Evolutionary conservation across 2,329 filamentous ascomycete species (phyloP), one percentile per base, ranked within the genome.

Genomic region (Nothophaeocryptopus gaeumannii): DNA sequence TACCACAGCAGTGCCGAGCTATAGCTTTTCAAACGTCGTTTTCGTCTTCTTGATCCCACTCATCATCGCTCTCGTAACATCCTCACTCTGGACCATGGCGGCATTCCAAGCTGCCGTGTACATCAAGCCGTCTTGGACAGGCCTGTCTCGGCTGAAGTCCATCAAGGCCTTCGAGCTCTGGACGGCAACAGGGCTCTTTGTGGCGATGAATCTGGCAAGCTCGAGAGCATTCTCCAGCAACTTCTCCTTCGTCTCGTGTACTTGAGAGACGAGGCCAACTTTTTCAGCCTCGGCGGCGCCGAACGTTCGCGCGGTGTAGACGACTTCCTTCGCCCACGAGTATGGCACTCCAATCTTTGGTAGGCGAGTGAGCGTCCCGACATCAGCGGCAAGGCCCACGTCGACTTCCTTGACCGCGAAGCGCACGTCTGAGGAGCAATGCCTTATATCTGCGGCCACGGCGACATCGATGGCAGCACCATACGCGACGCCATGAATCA

Each of bases 171-270:
- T 95, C 4, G 89, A 95, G 7, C 88, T 86, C 73, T 89, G 82
- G 54, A 92, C 87, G 1, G 89, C 90, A 14, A 97, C 84, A 0
- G 92, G 92, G 64, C 88, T 93, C 78, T 96, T 96, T 10, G 69
- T 74, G 26, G 88, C 86, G 51, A 96, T 81, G 62, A 84, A 62
- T 5, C 65, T 70, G 0, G 86, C 89, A 61, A 87, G 64, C 54
- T 81, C 75, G 51, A 91, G 41, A 0, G 78, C 89, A 29, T 78
- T 78, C 36, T 72, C 70, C 16, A 95, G 67, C 2, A 85, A 79
- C 36, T 78, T 78, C 13, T 74, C 76, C 72, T 93, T 75, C 52
- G 72, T 75, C 39, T 79, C 76, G 46, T 78, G 75, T 26, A 90
- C 84, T 40, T 78, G 75, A 63, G 80, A 85, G 40, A 90, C 85